Evolutionary conservation across 1,284 basidiomycete genomes (phyloP), one percentile per base, ranked within the genome.

Genomic region (Spongispora temasekensis): DNA sequence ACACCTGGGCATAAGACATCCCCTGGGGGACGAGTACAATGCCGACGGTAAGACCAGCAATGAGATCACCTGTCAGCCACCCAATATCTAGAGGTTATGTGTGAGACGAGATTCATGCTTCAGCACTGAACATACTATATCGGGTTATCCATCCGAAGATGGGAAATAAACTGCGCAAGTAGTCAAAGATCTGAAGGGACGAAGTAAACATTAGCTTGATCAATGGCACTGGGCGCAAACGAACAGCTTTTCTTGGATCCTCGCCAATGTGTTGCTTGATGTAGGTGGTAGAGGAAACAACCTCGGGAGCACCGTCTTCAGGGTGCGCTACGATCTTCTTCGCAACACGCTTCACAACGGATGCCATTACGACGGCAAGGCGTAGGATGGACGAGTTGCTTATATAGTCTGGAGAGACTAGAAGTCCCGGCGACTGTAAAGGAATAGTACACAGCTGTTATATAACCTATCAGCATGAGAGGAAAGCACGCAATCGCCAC

Each of bases 1-100:
- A 28, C 71, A 88, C 89, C 76, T 82, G 78, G 34, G 91, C 90
- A 70, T 93, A 93, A 3, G 90, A 91, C 91, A 93, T 93, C 66
- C 87, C 81, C 74, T 97, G 95, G 0, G 95, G 95, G 12, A 97
- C 93, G 30, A 95, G 80, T 6, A 97, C 95, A 67, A 95, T 88
- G 42, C 94, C 95, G 62, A 97, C 94, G 0, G 95, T 97, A 53
- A 97, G 77, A 59, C 94, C 91, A 58, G 95, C 94, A 66, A 97
- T 87, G 30, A 96, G 71, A 76, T 97, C 95, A 55, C 94, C 89
- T 21, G 82, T 82, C 5, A 89, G 71, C 91, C 90, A 93, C 31
- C 84, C 86, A 40, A 86, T 60, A 74, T 93, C 89, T 90, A 63
- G 28, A 19, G 27, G 1, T 10, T 61, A 27, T 64, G 44, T 9